Base-by-base conservation (phyloP, 768 basidiomycete genomes). In the Lyophyllum shimeji region DNA sequence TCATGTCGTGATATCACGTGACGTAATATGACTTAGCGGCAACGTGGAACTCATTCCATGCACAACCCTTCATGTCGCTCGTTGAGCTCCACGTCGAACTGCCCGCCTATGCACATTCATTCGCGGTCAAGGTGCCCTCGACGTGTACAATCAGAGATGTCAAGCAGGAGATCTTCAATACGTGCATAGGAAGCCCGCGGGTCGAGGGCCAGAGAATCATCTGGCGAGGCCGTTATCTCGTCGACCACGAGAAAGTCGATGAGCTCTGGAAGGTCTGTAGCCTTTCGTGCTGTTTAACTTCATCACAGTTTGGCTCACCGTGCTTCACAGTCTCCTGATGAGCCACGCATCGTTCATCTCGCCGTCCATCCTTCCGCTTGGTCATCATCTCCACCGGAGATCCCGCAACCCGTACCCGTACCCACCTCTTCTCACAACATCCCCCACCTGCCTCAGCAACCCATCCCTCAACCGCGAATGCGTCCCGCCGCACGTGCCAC, bases 311-410 rank as follows among this genome's bases (percentile, higher is more conserved):
- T 23, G 56, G 48, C 46, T 33, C 60, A 57, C 51, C 29, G 53
- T 33, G 55, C 43, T 56, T 34, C 61, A 33, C 64, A 90, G 89
- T 72, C 73, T 43, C 69, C 72, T 39, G 79, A 81, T 53, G 86
- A 86, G 50, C 77, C 82, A 23, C 81, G 80, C 42, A 76, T 84
- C 53, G 74, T 92, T 42, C 90, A 91, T 70, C 76, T 93, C 20
- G 85, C 89, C 13, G 89, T 93, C n/a, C 85, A 87, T 65, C 86
- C 88, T 21, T 87, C 86, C 24, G 86, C 86, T 51, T 93, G 90
- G 90, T 76, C 78, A 39, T 71, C 77, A 21, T 58, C 70, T 12
- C 86, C 87, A 24, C 86, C 82, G 12, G 70, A 68, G 37, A 58
- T 66, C 27, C 60, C 68, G 0, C 52, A 67, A 49, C 29, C 63